phyloP scores from a whole-genome alignment of 2,329 filamentous ascomycete species.

The Aschersonia sp. region DNA sequence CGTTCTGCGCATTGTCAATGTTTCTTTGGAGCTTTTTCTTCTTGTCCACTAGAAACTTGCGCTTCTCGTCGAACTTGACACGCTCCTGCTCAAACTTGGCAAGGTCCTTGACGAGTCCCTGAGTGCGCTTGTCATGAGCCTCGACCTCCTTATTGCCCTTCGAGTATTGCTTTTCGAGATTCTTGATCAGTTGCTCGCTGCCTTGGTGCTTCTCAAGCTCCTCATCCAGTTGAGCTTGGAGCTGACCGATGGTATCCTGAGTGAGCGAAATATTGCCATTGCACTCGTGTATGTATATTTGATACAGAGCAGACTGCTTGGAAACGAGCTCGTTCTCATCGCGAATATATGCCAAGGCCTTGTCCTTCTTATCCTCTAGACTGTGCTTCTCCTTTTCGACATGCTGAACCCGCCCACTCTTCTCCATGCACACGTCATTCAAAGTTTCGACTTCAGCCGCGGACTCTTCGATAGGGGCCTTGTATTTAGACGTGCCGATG shows the following conservation, averaged over 20 bases:
- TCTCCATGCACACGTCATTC: slow-evolving; percentile 91
- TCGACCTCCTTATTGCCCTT: slow-evolving; percentile 75
- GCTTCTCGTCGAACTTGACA: slow-evolving; percentile 96
- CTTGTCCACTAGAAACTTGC: slow-evolving; percentile 83
- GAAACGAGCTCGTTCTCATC: slow-evolving; percentile 86
- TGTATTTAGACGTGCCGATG: slow-evolving; percentile 97
- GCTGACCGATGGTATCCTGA: slow-evolving; percentile 78
- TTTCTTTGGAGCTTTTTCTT: slow-evolving; percentile 91
- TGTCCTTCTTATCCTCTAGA: slow-evolving; percentile 93
- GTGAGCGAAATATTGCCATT: slow-evolving; percentile 80
- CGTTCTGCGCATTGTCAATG: slow-evolving; percentile 61
- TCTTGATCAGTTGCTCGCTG: slow-evolving; percentile 78
- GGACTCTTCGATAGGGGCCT: slow-evolving; percentile 88
- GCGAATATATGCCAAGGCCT: slow-evolving; percentile 73
- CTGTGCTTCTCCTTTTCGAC: slow-evolving; percentile 93
- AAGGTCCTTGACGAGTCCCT: slow-evolving; percentile 71
- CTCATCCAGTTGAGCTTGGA: slow-evolving; percentile 72
- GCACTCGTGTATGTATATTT: slow-evolving; percentile 80
- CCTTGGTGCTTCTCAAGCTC: slow-evolving; percentile 89
- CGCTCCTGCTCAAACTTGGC: slow-evolving; percentile 90
- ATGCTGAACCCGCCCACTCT: slow-evolving; percentile 88
- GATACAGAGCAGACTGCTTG: slow-evolving; percentile 86
- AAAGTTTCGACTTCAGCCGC: slow-evolving; percentile 79
- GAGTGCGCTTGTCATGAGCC: slow-evolving; percentile 65
- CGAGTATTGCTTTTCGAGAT: slow-evolving; percentile 73